Conservation (phyloP, 306 rosid genomes). For the Trifolium dubium region DNA sequence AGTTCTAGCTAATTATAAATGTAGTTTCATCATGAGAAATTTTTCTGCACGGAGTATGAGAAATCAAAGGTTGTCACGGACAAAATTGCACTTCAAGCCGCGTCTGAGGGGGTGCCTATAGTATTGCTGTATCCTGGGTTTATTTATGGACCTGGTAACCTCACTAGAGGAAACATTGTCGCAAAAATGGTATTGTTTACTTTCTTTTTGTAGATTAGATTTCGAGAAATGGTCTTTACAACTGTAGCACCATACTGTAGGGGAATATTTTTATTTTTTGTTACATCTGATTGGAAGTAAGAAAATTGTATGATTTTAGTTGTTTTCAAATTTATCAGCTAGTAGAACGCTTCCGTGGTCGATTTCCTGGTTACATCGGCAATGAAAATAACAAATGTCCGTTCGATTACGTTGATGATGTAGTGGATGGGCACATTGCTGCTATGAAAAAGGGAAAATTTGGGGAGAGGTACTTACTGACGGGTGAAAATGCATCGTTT, state of each 20-base stretch:
- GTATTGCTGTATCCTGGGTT: conserved; percentile 84
- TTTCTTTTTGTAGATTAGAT: too few relatives aligned
- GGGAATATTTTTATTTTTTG: not conserved
- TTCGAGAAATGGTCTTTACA: too few relatives aligned
- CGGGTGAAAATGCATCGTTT: conserved; percentile 92
- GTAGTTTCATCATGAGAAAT: conserved; percentile 73
- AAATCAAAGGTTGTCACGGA: conserved; percentile 74
- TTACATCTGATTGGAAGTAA: not conserved
- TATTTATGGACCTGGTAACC: conserved; percentile 84
- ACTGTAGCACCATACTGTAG: too few relatives aligned
- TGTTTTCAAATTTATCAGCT: conserved; percentile 48
- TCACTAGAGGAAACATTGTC: conserved; percentile 80
- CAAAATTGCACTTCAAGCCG: conserved; percentile 76
- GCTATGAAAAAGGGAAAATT: conserved; percentile 66
- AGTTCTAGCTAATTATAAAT: not conserved
- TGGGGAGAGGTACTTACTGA: conserved; percentile 81
- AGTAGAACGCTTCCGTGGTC: conserved; percentile 75
- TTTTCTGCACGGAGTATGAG: conserved; percentile 92
- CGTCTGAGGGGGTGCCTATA: conserved; percentile 66
- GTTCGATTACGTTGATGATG: conserved; percentile 84
- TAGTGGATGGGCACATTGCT: conserved; percentile 80
- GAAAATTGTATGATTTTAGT: conserved; percentile 9
- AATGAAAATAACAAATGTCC: conserved; percentile 65
- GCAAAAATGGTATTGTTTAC: conserved; percentile 59
- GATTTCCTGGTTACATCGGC: conserved; percentile 89